Conservation (phyloP, 2,329 filamentous ascomycete genomes). For the Pezicula neosporulosa region DNA sequence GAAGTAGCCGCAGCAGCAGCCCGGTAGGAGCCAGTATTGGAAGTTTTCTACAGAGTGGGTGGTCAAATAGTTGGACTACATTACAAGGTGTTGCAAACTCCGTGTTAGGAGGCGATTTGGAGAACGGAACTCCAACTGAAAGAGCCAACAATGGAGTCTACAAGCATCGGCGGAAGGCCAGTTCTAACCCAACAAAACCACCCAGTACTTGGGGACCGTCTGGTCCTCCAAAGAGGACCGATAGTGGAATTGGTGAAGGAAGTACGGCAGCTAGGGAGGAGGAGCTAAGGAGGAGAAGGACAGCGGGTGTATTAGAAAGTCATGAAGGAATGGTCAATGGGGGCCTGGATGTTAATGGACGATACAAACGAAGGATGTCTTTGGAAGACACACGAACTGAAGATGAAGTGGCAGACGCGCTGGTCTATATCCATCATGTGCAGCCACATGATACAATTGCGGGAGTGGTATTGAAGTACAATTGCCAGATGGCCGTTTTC, state of each 20-base stretch:
- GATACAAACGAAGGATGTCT: slow-evolving; percentile 5
- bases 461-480: slow-evolving; percentile 85
- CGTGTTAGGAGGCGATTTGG: slow-evolving; percentile 25
- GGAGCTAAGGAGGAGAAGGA: slow-evolving; percentile 52
- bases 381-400: slow-evolving; percentile 17
- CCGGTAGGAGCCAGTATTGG: slow-evolving; percentile 14
- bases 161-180: neutral
- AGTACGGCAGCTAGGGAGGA: slow-evolving; percentile 51
- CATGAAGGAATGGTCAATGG: slow-evolving; percentile 58
- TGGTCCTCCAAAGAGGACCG: slow-evolving; percentile 13
- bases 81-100: slow-evolving; percentile 29
- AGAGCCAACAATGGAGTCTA: neutral
- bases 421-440: slow-evolving; percentile 90
- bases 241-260: slow-evolving; percentile 45
- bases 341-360: slow-evolving; percentile 50
- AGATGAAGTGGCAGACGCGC: slow-evolving; percentile 66
- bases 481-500: slow-evolving; percentile 78
- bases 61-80: slow-evolving; percentile 26
- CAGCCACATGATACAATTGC: slow-evolving; percentile 82
- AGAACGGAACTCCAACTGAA: slow-evolving; percentile 4
- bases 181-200: slow-evolving; percentile 1
- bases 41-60: slow-evolving; percentile 17
- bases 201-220: slow-evolving; percentile 26
- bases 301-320: slow-evolving; percentile 57
- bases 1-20: slow-evolving; percentile 5